Evolutionary conservation across 768 basidiomycete species (phyloP).

Genomic region (Fomitopsis serialis): DNA sequence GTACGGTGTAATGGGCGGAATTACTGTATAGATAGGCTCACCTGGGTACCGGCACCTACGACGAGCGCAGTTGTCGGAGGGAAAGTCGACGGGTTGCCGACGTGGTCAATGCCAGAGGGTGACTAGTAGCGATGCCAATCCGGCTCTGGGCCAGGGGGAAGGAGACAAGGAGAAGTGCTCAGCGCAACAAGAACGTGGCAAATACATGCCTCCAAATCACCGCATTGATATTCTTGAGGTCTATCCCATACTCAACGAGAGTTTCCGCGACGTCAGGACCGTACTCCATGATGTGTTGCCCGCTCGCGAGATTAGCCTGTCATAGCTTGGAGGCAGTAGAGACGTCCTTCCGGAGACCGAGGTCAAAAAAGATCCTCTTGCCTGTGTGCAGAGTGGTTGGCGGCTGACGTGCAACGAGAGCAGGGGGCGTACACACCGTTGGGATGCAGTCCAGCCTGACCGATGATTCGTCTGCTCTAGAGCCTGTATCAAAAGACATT

Average conservation of each 20-base stretch:
- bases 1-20: no score
- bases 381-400: no score
- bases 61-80: constrained; percentile 41
- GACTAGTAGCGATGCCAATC: constrained; percentile 29
- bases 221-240: background rate
- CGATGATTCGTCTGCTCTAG: no score
- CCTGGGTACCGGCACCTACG: constrained; percentile 22
- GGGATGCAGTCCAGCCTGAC: no score
- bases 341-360: constrained; percentile 44
- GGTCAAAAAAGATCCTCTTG: constrained; percentile 41
- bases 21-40: no score
- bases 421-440: no score
- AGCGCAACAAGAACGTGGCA: constrained; percentile 47
- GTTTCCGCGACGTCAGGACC: constrained; percentile 1
- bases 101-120: constrained; percentile 49
- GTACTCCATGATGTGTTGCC: no score
- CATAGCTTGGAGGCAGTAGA: no score
- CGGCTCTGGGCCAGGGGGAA: no score
- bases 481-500: no score
- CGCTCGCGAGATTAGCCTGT: no score
- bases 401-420: no score
- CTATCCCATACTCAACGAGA: constrained; percentile 1
- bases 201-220: constrained; percentile 24
- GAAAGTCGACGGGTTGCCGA: constrained; percentile 43
- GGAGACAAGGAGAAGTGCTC: constrained; percentile 31